These are phyloP conservation scores for Butyriboletus loyo DNA, from an alignment of 768 basidiomycete species.

Conservation along the genomic window DNA sequence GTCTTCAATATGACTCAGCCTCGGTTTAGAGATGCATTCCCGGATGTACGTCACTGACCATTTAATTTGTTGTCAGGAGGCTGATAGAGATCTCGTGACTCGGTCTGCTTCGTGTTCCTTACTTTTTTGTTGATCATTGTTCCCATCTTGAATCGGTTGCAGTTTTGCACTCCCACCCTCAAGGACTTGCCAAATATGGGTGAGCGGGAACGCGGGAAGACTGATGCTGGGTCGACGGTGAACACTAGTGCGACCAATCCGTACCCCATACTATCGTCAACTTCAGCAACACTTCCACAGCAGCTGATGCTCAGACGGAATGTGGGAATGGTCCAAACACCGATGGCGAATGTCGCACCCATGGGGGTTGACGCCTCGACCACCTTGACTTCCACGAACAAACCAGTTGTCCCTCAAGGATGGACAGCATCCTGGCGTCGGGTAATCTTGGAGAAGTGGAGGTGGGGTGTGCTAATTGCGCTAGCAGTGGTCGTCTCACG, in stretches of 20 bases:
- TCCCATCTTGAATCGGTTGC: slow-evolving; percentile 11
- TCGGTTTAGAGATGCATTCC: slow-evolving; percentile 85
- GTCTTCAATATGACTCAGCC: slow-evolving; percentile 78
- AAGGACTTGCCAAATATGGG: slow-evolving; percentile 94
- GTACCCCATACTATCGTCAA: slow-evolving; percentile 14
- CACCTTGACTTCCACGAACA: slow-evolving; percentile 25
- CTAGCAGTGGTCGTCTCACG: slow-evolving; percentile 76
- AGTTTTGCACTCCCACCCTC: slow-evolving; percentile 69
- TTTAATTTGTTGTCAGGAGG: slow-evolving; percentile 17
- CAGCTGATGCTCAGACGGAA: slow-evolving; percentile 21
- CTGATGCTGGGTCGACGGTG: slow-evolving; percentile 30
- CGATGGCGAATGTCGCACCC: slow-evolving; percentile 10
- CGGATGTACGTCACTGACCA: slow-evolving; percentile 61
- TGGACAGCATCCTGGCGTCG: slow-evolving; percentile 64
- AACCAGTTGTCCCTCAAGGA: slow-evolving; percentile 38
- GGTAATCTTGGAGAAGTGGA: slow-evolving; percentile 80
- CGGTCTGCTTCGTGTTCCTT: slow-evolving; percentile 12
- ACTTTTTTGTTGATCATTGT: slow-evolving; percentile 16
- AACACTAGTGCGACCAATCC: slow-evolving; percentile 15
- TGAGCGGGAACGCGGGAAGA: slow-evolving; percentile 62
- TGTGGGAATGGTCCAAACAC: slow-evolving; percentile 19
- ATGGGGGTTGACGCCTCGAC: slow-evolving; percentile 16
- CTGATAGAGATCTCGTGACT: slow-evolving; percentile 22
- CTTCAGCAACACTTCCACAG: slow-evolving; percentile 20
- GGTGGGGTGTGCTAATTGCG: slow-evolving; percentile 75